Evolutionary conservation across 1,139 yeast genomes (phyloP), one percentile per base, ranked within the genome.

Genomic region (Debaryomyces fabryi): DNA sequence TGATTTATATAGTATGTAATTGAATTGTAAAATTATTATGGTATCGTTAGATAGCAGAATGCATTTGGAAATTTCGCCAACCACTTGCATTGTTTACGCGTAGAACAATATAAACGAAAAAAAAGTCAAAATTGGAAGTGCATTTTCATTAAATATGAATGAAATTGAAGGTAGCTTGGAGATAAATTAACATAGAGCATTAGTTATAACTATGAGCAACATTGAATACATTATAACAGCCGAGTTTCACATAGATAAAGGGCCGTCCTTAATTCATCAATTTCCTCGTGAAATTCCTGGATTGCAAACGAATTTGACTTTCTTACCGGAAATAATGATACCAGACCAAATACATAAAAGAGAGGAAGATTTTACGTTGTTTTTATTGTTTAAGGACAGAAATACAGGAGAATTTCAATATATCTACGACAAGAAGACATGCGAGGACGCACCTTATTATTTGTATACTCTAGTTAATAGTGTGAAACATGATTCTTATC

Each of bases 261-360:
- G 87, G 0, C 78, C 84, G 1, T 67, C 74, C 8, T 61, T 82
- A 23, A 63, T 72, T 42, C 77, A 76, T 53, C 85, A 79, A 55
- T 68, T 72, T 46, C 86, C 87, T 1, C 48, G 59, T 30, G 68
- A 68, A 20, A 62, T 80, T 13, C 81, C 81, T 2, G 83, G 83
- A 10, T 51, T 67, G 25, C 51, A 57, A 15, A 20, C 38, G 20
- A 74, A 76, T 51, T 60, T 78, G 45, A 59, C 65, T 32, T 67
- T 73, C 47, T 57, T 77, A 36, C 78, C 83, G n/a, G 88, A 83
- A 59, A 69, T 83, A 43, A 81, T 83, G 84, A 66, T 83, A 38
- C 88, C 88, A 0, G 79, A 79, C 51, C 86, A 82, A 59, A 79
- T 81, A 42, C 88, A 83, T 59, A 78, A 76, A 48, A 63, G 88